A percentile compares a stretch with the other conserved stretches of the same genome.
Conservation (phyloP, 2,329 filamentous ascomycete genomes). For the Golovinomyces cichoracearum region DNA sequence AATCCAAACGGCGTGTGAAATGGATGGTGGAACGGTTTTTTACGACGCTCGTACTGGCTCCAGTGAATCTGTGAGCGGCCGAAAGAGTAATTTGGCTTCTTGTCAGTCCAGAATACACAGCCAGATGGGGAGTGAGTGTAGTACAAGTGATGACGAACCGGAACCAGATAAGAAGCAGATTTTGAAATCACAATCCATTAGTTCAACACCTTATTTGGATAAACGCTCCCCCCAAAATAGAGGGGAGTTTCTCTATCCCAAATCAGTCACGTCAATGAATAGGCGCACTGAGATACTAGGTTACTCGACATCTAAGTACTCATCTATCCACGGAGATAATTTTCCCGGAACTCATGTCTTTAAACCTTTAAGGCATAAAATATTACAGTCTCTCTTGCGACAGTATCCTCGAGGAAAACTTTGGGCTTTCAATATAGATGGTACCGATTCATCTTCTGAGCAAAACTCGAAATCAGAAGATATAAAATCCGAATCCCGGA, state of each 20-base stretch:
- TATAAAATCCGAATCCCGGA: constrained; percentile 3
- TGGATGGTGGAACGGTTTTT: constrained; percentile 15
- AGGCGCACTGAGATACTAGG: constrained; percentile 12
- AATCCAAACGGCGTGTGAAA: constrained; percentile 14
- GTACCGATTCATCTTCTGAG: constrained; percentile 19
- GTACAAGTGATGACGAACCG: constrained; percentile 2
- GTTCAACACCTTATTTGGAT: neutral
- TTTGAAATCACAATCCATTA: neutral
- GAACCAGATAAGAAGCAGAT: neutral
- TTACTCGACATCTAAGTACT: constrained; percentile 12
- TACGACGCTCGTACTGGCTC: constrained; percentile 14
- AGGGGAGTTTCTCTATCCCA: constrained; percentile 5
- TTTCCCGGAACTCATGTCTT: constrained; percentile 10
- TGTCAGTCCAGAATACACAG: constrained; percentile 4
- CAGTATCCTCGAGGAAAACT: constrained; percentile 23
- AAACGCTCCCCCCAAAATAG: neutral
- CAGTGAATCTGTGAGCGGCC: constrained; percentile 2
- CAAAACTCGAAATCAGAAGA: constrained; percentile 9
- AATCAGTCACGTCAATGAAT: constrained; percentile 4
- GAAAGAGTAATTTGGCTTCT: neutral
- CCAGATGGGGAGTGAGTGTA: constrained; percentile 5
- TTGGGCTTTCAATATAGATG: constrained; percentile 22
- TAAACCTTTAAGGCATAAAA: constrained; percentile 11
- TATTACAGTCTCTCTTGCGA: constrained; percentile 15
- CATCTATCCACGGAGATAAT: constrained; percentile 13